These are phyloP conservation scores for Lentinula lateritia DNA, from an alignment of 768 basidiomycete species.

Conservation along the genomic window DNA sequence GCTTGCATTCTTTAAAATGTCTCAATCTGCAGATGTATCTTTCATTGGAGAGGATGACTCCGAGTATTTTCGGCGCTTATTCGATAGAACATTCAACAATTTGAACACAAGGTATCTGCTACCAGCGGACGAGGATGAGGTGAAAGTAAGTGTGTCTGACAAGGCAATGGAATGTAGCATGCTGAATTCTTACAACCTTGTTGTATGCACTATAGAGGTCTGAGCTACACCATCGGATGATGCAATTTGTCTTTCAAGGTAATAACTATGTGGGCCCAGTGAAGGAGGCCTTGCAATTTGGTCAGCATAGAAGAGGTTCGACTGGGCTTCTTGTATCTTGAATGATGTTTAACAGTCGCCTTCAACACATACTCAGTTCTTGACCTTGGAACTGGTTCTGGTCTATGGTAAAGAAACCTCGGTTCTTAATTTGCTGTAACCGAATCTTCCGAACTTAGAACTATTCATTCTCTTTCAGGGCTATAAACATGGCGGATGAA, in stretches of 20 bases:
- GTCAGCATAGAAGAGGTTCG: constrained; percentile 37
- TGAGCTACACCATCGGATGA: constrained; percentile 55
- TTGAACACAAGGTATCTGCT: constrained; percentile 56
- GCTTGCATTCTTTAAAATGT: not conserved
- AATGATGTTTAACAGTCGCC: not conserved
- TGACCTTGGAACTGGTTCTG: constrained; percentile 66
- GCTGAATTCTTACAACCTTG: constrained; percentile 1
- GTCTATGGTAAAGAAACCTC: constrained; percentile 42
- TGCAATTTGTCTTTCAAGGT: constrained; percentile 62
- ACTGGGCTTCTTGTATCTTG: constrained; percentile 11
- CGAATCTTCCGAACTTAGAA: not conserved
- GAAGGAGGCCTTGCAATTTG: constrained; percentile 47
- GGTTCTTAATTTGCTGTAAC: not conserved
- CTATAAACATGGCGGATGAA: constrained; percentile 69
- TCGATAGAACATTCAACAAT: constrained; percentile 50
- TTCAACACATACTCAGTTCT: constrained; percentile 37
- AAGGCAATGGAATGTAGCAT: not conserved
- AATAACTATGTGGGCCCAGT: constrained; percentile 66
- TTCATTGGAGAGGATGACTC: constrained; percentile 33
- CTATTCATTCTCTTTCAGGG: constrained; percentile 33
- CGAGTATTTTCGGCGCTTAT: constrained; percentile 46
- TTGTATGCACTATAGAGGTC: constrained; percentile 38
- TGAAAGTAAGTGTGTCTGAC: constrained; percentile 35
- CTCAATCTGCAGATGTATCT: constrained; percentile 22
- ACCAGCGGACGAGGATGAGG: constrained; percentile 63